Conservation (phyloP, 306 rosid genomes). For the Alnus rubra region DNA sequence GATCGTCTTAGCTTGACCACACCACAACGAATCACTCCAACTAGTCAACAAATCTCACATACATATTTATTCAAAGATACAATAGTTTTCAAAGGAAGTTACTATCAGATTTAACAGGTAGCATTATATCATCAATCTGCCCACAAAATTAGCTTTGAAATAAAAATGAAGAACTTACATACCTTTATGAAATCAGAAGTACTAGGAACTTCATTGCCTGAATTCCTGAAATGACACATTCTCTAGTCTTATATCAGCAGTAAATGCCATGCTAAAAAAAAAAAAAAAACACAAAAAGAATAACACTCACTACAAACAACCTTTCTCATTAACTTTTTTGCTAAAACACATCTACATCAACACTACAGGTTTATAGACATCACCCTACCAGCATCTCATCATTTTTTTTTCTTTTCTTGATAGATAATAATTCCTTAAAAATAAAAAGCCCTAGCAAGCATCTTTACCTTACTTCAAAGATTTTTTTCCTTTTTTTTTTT, state of each 20-base stretch:
- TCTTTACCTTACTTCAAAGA: neutral
- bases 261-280: slow-evolving; percentile 9
- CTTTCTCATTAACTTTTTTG: neutral
- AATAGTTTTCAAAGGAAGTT: neutral
- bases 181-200: slow-evolving; percentile 66
- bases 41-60: neutral
- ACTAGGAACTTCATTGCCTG: slow-evolving; percentile 43
- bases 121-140: neutral
- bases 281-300: neutral
- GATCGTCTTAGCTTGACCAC: no score
- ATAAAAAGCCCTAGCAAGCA: neutral
- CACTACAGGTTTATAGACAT: neutral
- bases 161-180: slow-evolving; percentile 2
- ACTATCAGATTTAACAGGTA: neutral
- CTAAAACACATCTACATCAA: neutral
- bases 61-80: neutral
- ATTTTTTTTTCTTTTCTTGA: no score
- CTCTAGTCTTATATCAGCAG: slow-evolving; percentile 23
- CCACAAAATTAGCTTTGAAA: slow-evolving; percentile 1
- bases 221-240: slow-evolving; percentile 58
- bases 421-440: no score
- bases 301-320: neutral
- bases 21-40: no score
- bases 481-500: no score
- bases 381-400: neutral